These are phyloP conservation scores for Phaeomoniella chlamydospora DNA, from an alignment of 2,329 filamentous ascomycete species.

Conservation along the genomic window DNA sequence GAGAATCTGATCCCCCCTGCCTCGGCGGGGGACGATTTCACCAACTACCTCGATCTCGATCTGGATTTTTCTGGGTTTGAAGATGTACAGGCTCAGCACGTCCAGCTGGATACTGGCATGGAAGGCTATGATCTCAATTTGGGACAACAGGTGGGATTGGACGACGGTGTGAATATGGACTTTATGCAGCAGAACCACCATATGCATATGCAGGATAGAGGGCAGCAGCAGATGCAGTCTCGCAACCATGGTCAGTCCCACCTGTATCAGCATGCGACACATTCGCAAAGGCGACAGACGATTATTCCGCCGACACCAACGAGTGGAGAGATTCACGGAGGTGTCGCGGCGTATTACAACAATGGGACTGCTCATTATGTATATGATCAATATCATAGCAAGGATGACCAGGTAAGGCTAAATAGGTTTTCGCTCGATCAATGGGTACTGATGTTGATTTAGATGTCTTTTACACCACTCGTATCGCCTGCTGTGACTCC, in stretches of 20 bases:
- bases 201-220: not conserved
- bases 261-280: slow-evolving; percentile 10
- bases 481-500: slow-evolving; percentile 36
- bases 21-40: slow-evolving; percentile 29
- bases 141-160: not conserved
- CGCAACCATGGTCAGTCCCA: slow-evolving; percentile 12
- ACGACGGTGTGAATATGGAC: not conserved
- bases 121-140: slow-evolving; percentile 4
- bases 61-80: slow-evolving; percentile 29
- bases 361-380: not conserved
- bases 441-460: slow-evolving; percentile 8
- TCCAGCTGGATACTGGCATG: slow-evolving; percentile 21
- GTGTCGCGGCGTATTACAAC: slow-evolving; percentile 20
- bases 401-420: slow-evolving; percentile 25
- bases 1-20: slow-evolving; percentile 22
- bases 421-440: not conserved
- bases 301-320: slow-evolving; percentile 33
- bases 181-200: not conserved
- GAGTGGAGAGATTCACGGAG: slow-evolving; percentile 31
- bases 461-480: slow-evolving; percentile 34
- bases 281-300: slow-evolving; percentile 17
- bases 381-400: slow-evolving; percentile 8
- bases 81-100: slow-evolving; percentile 19
- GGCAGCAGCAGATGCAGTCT: slow-evolving; percentile 7
- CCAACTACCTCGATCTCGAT: slow-evolving; percentile 33